Conservation (phyloP, 169 alveolate genomes). For the Cryptosporidium meleagridis region DNA sequence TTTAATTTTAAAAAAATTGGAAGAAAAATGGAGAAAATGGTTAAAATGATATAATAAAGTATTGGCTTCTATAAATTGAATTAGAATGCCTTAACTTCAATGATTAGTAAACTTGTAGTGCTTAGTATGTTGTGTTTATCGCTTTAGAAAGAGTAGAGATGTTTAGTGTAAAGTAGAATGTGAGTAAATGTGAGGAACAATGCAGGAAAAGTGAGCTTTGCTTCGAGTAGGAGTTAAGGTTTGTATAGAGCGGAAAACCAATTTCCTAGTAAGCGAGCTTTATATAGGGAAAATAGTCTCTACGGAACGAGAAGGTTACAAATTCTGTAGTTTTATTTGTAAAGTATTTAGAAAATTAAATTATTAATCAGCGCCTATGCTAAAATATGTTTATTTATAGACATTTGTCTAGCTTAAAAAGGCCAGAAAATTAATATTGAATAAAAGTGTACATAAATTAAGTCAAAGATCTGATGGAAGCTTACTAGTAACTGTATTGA, state of each 20-base stretch:
- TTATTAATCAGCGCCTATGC: constrained; percentile 73
- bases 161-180: neutral
- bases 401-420: constrained; percentile 38
- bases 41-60: neutral
- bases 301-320: neutral
- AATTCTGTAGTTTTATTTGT: neutral
- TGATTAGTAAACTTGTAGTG: too few species aligned
- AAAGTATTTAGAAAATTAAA: neutral
- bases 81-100: neutral
- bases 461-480: neutral
- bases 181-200: neutral
- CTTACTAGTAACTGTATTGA: neutral
- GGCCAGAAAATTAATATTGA: constrained; percentile 3
- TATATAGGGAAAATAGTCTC: neutral
- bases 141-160: neutral
- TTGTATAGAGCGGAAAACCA: neutral
- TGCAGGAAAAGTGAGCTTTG: neutral
- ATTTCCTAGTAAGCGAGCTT: neutral
- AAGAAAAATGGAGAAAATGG: neutral
- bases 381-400: neutral
- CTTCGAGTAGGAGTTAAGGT: neutral
- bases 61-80: neutral
- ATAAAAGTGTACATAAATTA: neutral
- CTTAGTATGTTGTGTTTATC: neutral
- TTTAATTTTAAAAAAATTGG: neutral